Evolutionary conservation across 169 alveolate genomes (phyloP).

Genomic region (Plasmodium gaboni): DNA sequence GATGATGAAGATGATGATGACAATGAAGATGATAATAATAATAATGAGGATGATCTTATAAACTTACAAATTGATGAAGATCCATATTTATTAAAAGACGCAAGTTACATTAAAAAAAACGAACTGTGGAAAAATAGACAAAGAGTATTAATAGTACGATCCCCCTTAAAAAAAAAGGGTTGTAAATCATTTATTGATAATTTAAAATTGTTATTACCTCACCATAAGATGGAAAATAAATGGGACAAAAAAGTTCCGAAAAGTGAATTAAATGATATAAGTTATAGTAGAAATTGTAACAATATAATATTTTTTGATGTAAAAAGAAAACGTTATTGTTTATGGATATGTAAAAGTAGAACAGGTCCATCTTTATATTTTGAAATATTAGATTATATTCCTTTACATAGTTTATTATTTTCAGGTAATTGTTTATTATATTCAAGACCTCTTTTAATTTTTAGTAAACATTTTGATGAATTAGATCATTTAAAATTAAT

Average conservation of each 20-base stretch:
- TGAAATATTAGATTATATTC: conserved; percentile 88
- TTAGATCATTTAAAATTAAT: conserved; percentile 81
- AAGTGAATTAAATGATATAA: conserved; percentile 87
- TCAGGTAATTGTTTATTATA: conserved; percentile 96
- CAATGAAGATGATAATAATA: neutral
- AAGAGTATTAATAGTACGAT: conserved; percentile 95
- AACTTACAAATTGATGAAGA: conserved; percentile 78
- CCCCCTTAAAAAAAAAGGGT: conserved; percentile 95
- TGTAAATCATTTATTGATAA: conserved; percentile 95
- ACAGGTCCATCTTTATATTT: conserved; percentile 97
- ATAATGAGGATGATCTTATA: neutral
- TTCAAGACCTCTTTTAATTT: conserved; percentile 95
- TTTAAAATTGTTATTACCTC: conserved; percentile 96
- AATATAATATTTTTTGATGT: conserved; percentile 94
- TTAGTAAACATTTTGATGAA: conserved; percentile 89
- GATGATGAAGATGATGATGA: neutral
- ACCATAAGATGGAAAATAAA: conserved; percentile 91
- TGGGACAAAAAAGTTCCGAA: conserved; percentile 91
- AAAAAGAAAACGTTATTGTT: conserved; percentile 91
- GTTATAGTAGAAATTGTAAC: conserved; percentile 90
- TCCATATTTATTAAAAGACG: conserved; percentile 90
- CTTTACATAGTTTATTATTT: conserved; percentile 75
- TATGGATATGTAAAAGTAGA: conserved; percentile 96
- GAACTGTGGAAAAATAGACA: conserved; percentile 95
- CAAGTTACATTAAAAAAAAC: conserved; percentile 89